phyloP scores from a whole-genome alignment of 2,329 filamentous ascomycete species.

The Colletotrichum lindemuthianum region DNA sequence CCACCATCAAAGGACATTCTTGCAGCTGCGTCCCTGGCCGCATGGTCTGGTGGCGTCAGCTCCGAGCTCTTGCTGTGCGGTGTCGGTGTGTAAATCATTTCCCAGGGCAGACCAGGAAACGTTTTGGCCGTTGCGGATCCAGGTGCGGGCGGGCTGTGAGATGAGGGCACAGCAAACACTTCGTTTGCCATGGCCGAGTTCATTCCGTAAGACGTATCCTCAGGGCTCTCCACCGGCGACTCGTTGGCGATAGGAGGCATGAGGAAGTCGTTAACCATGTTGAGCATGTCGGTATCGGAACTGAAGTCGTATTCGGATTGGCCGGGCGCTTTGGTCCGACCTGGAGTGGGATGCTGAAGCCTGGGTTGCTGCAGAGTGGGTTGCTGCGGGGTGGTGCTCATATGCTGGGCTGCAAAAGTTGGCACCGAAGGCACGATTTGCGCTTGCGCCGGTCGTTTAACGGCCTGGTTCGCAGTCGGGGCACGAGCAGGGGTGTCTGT shows the following conservation, averaged over 20 bases:
- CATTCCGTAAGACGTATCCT: constrained; percentile 65
- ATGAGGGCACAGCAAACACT: constrained; percentile 54
- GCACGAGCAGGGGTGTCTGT: neutral
- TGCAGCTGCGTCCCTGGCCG: constrained; percentile 27
- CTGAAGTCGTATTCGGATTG: constrained; percentile 37
- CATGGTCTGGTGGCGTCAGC: constrained; percentile 31
- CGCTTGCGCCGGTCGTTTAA: neutral
- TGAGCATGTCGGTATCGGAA: constrained; percentile 51
- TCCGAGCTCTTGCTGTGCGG: constrained; percentile 31
- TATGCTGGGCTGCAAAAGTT: too few species aligned
- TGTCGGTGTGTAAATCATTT: constrained; percentile 51
- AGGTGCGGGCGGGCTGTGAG: constrained; percentile 45
- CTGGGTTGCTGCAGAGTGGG: constrained; percentile 1
- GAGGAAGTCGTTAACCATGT: constrained; percentile 61
- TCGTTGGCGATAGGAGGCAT: constrained; percentile 55
- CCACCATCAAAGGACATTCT: constrained; percentile 28
- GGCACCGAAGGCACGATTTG: neutral
- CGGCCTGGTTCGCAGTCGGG: neutral
- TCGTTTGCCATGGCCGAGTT: constrained; percentile 62
- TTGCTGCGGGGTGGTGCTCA: too few species aligned
- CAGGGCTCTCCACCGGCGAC: constrained; percentile 45
- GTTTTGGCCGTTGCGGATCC: constrained; percentile 47
- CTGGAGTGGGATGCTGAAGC: constrained; percentile 15
- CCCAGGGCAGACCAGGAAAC: constrained; percentile 61
- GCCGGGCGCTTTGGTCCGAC: constrained; percentile 14